Conservation (phyloP, 2,329 filamentous ascomycete genomes). For the Colletotrichum destructivum region DNA sequence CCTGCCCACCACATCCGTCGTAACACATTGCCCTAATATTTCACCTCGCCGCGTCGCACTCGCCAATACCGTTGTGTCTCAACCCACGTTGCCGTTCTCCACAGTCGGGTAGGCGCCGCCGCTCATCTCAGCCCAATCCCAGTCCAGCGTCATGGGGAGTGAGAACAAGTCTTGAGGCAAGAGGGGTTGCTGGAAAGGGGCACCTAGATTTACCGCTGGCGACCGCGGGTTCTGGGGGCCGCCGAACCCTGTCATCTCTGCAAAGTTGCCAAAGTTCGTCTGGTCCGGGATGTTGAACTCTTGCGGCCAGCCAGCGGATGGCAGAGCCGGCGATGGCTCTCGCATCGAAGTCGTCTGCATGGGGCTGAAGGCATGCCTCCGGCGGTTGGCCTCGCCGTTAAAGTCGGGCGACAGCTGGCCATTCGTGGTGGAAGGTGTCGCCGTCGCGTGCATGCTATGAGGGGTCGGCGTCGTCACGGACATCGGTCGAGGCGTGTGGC, state of each 20-base stretch:
- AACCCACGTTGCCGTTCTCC: slow-evolving; percentile 71
- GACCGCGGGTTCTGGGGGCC: slow-evolving; percentile 53
- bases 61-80: background rate
- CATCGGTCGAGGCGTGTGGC: slow-evolving; percentile 50
- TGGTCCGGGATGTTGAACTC: slow-evolving; percentile 57
- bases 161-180: slow-evolving; percentile 95
- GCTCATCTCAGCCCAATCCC: slow-evolving; percentile 82
- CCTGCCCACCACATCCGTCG: background rate
- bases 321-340: slow-evolving; percentile 62
- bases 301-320: slow-evolving; percentile 63
- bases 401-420: slow-evolving; percentile 43
- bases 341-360: slow-evolving; percentile 55
- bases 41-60: background rate
- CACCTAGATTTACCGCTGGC: slow-evolving; percentile 49
- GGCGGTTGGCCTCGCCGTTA: slow-evolving; percentile 41
- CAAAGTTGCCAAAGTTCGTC: slow-evolving; percentile 60
- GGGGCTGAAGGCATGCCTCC: slow-evolving; percentile 49
- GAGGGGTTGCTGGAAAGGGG: slow-evolving; percentile 83
- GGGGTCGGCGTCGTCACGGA: slow-evolving; percentile 51
- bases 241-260: slow-evolving; percentile 62
- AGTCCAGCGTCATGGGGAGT: slow-evolving; percentile 96
- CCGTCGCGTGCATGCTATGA: slow-evolving; percentile 37
- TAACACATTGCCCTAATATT: background rate
- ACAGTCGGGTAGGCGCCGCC: slow-evolving; percentile 76
- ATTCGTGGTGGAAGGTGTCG: slow-evolving; percentile 24